Evolutionary conservation across 2,329 filamentous ascomycete genomes (phyloP), one percentile per base, ranked within the genome.

Genomic region (Colletotrichum sp.): DNA sequence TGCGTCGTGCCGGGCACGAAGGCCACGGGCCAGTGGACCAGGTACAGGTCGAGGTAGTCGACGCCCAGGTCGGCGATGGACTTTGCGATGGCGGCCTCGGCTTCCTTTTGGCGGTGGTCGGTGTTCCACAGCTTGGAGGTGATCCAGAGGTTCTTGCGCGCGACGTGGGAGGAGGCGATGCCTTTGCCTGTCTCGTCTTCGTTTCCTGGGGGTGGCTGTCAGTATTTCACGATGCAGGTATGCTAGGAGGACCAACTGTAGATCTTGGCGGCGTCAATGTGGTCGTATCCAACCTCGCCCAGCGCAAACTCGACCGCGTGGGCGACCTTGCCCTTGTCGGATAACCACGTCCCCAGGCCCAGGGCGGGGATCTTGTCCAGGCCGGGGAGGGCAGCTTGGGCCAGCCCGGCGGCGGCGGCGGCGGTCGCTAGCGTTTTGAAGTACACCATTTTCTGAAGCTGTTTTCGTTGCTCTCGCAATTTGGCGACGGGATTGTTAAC

Each of bases 91-190:
- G 88, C 89, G 49, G 85, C 82, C 59, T 85, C 84, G 39, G 75
- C 75, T 21, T 70, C 32, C 6, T 63, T 32, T 10, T 62, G 26
- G 60, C 71, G 89, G 73, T 16, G 79, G 66, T 74, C 75, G 4
- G 79, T 91, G 89, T 94, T 94, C 87, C 93, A 92, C 60, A 95
- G 88, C 86, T 95, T 95, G 78, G 92, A 93, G 77, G 93, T 94
- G 71, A 92, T 81, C 87, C 89, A 90, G 68, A 90, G 84, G 57
- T 90, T 84, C 7, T 84, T 82, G n/a, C 89, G 85, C 3, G 85
- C 81, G 2, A 90, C 81, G 8, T 83, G 85, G 5, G 85, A 86
- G 76, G 87, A 85, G 64, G 84, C 83, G 76, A 90, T 89, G 8
- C 88, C 89, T 52, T 85, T 79, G 4, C 88, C 89, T 21, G 90